Percentiles rank a stretch among this genome's conserved stretches.
Evolutionary conservation across 1,139 yeast genomes (phyloP).

Genomic region (Candida sojae): DNA sequence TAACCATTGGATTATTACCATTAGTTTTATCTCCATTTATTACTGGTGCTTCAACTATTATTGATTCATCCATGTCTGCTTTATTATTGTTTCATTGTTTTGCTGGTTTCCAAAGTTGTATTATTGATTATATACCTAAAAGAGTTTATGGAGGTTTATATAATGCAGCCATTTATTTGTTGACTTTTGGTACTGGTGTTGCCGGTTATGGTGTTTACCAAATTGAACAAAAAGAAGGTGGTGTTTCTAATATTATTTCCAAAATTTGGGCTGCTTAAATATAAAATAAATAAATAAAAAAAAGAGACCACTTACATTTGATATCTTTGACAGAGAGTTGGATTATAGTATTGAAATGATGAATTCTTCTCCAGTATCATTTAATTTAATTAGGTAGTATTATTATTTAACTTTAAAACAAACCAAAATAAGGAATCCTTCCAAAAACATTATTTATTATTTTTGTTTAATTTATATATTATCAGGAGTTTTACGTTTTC

Average conservation of each 20-base stretch:
- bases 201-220: slow-evolving; percentile 81
- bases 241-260: slow-evolving; percentile 35
- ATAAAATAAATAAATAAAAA: slow-evolving; percentile 2
- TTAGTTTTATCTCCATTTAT: slow-evolving; percentile 63
- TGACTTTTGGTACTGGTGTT: slow-evolving; percentile 70
- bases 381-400: no score
- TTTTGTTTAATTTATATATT: slow-evolving; percentile 6
- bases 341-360: no score
- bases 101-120: slow-evolving; percentile 77
- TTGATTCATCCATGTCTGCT: slow-evolving; percentile 60
- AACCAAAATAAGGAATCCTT: no score
- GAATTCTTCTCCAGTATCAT: no score
- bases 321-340: no score
- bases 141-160: slow-evolving; percentile 80
- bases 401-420: no score
- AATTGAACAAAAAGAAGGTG: slow-evolving; percentile 67
- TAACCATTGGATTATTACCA: slow-evolving; percentile 64
- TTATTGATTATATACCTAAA: slow-evolving; percentile 74
- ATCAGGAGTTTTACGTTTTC: slow-evolving; percentile 15
- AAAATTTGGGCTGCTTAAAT: slow-evolving; percentile 42
- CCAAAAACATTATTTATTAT: background rate
- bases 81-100: slow-evolving; percentile 63
- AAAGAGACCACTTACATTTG: background rate
- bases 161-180: slow-evolving; percentile 59
- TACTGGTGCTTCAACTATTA: slow-evolving; percentile 51